These are phyloP conservation scores for Austroboletus festivus DNA, from an alignment of 768 basidiomycete species.

Conservation along the genomic window DNA sequence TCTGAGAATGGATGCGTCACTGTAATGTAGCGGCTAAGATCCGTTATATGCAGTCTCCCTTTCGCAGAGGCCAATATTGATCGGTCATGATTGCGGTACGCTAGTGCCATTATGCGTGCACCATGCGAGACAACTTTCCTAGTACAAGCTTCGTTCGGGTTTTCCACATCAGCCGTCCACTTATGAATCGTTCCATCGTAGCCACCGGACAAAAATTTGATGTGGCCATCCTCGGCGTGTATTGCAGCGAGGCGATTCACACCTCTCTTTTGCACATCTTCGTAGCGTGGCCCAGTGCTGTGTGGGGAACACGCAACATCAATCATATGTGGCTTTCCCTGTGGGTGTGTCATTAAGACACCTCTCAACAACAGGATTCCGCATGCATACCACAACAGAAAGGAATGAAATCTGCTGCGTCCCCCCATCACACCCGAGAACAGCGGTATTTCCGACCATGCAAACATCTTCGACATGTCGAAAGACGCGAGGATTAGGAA, in stretches of 20 bases:
- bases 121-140: constrained; percentile 31
- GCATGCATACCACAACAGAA: constrained; percentile 31
- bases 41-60: constrained; percentile 33
- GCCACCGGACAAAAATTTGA: constrained; percentile 48
- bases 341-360: constrained; percentile 25
- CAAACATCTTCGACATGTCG: constrained; percentile 47
- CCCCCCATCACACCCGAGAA: constrained; percentile 44
- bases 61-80: constrained; percentile 37
- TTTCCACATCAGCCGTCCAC: constrained; percentile 34
- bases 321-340: constrained; percentile 30
- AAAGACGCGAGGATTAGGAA: constrained; percentile 35
- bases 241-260: constrained; percentile 44
- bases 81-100: constrained; percentile 34
- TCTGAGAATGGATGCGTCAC: constrained; percentile 36
- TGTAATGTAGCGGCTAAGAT: constrained; percentile 36
- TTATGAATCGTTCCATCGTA: constrained; percentile 43
- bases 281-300: constrained; percentile 24
- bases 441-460: constrained; percentile 38
- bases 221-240: constrained; percentile 25
- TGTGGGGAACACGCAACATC: constrained; percentile 34
- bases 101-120: constrained; percentile 36
- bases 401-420: constrained; percentile 42
- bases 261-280: constrained; percentile 28
- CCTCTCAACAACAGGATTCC: constrained; percentile 24
- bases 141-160: constrained; percentile 22